Base-by-base conservation (phyloP, 2,329 filamentous ascomycete genomes). In the Niveomyces coronatus region DNA sequence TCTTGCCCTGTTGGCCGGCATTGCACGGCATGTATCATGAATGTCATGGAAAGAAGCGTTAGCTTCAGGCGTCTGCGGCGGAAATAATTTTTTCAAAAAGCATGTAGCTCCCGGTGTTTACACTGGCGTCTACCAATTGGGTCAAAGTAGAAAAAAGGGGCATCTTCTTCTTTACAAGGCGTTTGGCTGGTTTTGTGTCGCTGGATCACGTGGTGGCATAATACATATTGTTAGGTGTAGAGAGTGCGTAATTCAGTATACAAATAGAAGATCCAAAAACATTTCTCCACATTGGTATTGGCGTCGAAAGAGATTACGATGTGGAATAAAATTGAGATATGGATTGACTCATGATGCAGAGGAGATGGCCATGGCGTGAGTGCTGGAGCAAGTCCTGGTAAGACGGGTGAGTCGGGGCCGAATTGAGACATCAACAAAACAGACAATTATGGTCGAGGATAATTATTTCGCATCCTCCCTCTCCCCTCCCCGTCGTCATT, bases 41-140 rank as follows among this genome's bases (percentile, higher is more conserved):
- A 30, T 24, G 32, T 34, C 24, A 39, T 39, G 30, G 37, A 24
- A 31, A 39, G 34, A 30, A 31, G 37, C 37, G 37, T 39, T 31
- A 34, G 37, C 31, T 34, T 39, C 30, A 14, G 34, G 37, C 37
- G 26, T 39, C 31, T 26, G 31, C 4, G 37, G 31, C 23, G 18
- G 31, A 39, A 34, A 30, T 13, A 24, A 24, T n/a, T n/a, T n/a
- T n/a, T n/a, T n/a, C n/a, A 14, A 24, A 33, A 34, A 34, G 19
- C 15, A 23, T 26, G 18, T 24, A 24, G 37, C 37, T 34, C 34
- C 24, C 31, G 19, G 24, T 24, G 34, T 39, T 39, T 33, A n/a
- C 31, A 39, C 33, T 29, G 37, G 14, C 30, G 19, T 39, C 24
- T 24, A 29, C 31, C 31, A 29, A 34, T 34, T 18, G 15, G 37